Evolutionary conservation across 129 eudicot genomes (phyloP).

Genomic region (Dittrichia graveolens): DNA sequence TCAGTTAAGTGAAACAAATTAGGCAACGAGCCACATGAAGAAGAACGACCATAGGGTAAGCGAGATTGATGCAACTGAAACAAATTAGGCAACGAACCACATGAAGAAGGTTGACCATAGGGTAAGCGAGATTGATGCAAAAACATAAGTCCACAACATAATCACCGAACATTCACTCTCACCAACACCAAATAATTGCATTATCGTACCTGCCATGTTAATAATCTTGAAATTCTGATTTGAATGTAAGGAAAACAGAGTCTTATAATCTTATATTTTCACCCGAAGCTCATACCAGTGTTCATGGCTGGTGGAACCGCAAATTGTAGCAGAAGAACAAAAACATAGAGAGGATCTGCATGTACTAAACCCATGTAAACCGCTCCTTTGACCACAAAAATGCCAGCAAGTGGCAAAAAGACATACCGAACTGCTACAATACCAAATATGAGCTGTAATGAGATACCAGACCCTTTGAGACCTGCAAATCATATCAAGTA

Average conservation of each 20-base stretch:
- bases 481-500: slow-evolving; percentile 44
- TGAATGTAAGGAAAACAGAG: too few species aligned
- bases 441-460: slow-evolving; percentile 47
- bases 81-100: slow-evolving; percentile 54
- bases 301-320: slow-evolving; percentile 92
- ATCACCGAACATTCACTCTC: slow-evolving; percentile 72
- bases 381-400: slow-evolving; percentile 61
- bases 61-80: slow-evolving; percentile 20
- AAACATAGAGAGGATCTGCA: slow-evolving; percentile 60
- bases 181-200: slow-evolving; percentile 64
- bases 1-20: slow-evolving; percentile 5
- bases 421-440: slow-evolving; percentile 58
- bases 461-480: slow-evolving; percentile 59
- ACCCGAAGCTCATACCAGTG: slow-evolving; percentile 49
- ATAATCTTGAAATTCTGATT: background rate
- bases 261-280: background rate
- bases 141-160: slow-evolving; percentile 56
- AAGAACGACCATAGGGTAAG: slow-evolving; percentile 62
- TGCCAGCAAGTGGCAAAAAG: slow-evolving; percentile 65
- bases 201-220: slow-evolving; percentile 52
- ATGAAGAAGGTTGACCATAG: slow-evolving; percentile 64
- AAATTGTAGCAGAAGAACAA: slow-evolving; percentile 76
- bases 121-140: slow-evolving; percentile 58
- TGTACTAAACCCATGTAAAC: slow-evolving; percentile 51
- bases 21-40: slow-evolving; percentile 64